Evolutionary conservation across 176 grass and related monocot genomes (phyloP), one percentile per base, ranked within the genome.

Genomic region (Zoysia japonica): DNA sequence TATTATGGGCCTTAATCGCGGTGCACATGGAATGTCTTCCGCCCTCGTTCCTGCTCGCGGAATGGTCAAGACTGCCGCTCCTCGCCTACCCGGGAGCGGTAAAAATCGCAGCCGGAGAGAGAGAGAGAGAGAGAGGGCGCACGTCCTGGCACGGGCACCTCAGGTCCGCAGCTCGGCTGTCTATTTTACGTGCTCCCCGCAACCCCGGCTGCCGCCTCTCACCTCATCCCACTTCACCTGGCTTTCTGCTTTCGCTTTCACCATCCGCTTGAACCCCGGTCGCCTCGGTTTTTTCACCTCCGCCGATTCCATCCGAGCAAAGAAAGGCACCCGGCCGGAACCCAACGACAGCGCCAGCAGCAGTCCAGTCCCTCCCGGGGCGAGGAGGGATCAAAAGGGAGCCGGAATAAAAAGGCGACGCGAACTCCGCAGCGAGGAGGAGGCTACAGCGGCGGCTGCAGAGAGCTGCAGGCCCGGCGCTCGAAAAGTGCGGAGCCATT

Each of bases 401-500:
- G 63, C 68, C 60, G 47, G n/a, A 39, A 60, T 71, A 60, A 63
- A 84, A 71, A 81, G 85, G 55, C 45, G 28, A 16, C 57, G 56
- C 9, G 39, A 64, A 47, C 77, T 15, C 76, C 52, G 73, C 15
- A 67, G 50, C 59, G 28, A 63, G 13, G 59, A 70, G 59, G 55
- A 56, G 82, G 64, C 81, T 69, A 77, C 70, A 66, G 70, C 47
- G 51, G 51, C 79, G 65, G 78, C 74, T 68, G 75, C 68, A 50
- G 80, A 72, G 42, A 14, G 77, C 51, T 10, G 77, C 80, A 75
- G 84, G 75, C 77, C 76, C 83, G 72, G 67, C 78, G 78, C 87
- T 89, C 87, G 87, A 60, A 89, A 89, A 89, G 87, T 89, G 87
- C 87, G 87, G 87, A 85, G 82, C 82, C 87, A 82, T 89, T 89